Base-by-base conservation (phyloP, 805 yeast genomes). In the Metschnikowia corniflorae region DNA sequence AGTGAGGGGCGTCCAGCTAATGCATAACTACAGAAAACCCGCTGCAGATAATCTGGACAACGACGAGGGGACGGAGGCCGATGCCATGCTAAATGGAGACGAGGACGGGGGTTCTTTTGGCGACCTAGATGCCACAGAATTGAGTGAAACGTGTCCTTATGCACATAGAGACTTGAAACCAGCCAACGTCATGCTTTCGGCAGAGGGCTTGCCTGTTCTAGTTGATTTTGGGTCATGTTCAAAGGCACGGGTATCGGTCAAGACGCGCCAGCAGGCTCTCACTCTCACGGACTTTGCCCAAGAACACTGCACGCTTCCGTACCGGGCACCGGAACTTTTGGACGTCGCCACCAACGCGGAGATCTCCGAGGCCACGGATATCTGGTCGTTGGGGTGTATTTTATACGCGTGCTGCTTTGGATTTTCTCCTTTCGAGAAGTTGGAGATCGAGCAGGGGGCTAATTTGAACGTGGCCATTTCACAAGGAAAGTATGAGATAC, bases 341-440 rank as follows among this genome's bases (percentile, higher is more conserved):
- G 91, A 87, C 52, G 82, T 87, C 25, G 77, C 76, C 29, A 73
- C 86, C 1, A 81, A 82, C 27, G 58, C 75, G n/a, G 60, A 60
- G 5, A 68, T 89, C 29, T 78, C 80, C 44, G 95, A 86, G 51
- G 74, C 75, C 41, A 80, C 84, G 4, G 97, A 89, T 58, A 77
- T 91, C 17, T 89, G 97, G 97, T 82, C 95, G 3, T 59, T 89
- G 19, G 97, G 97, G 0, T 87, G 96, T 53, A 68, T 87, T 1
- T 56, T 87, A 13, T 89, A 85, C 58, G 77, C 88, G 1, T 61
- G 86, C 46, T 70, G 91, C 58, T 89, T 84, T 61, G 82, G 83
- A 0, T 70, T 71, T 20, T 84, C 95, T 4, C 97, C 97, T 1
- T 89, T 89, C 57, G 96, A 88, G 55, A 71, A 86, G 54, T 80